Base-by-base conservation (phyloP, 441 rosid genomes). In the Bruguiera hainesii region DNA sequence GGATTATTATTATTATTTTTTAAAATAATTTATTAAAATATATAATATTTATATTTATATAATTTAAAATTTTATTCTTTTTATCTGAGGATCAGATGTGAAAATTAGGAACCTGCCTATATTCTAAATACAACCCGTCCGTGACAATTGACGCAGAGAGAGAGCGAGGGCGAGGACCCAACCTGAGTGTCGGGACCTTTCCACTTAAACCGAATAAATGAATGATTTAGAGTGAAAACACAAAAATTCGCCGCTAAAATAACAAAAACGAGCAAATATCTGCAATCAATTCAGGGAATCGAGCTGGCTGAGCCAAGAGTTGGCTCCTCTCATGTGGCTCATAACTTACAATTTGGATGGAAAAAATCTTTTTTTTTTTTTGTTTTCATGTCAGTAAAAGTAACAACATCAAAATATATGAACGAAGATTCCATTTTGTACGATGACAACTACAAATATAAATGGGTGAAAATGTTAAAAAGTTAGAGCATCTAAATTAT, bases 81-180 rank as follows among this genome's bases (percentile, higher is more conserved):
- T 20, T 20, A 20, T 20, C 20, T 20, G 20, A 20, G 20, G 20
- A 20, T 20, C 20, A 20, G 20, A 20, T 20, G 20, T 20, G 20
- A 20, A 20, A 20, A 20, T 20, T 20, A 20, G 20, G 20, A 20
- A 20, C 20, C 20, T 20, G 20, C 20, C 20, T 20, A 20, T 20
- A 20, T 20, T 20, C 20, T 20, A 20, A 20, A 20, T 20, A 20
- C 20, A 20, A 20, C 20, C 20, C 20, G 20, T 20, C 20, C 20
- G 20, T 20, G 20, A 20, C 20, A 20, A 20, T 20, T 25, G 66
- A 71, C 76, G 76, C 78, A 30, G 55, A 58, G 63, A 58, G 46
- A 52, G 74, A 68, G 23, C 0, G 48, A 78, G 64, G 75, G 56
- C 11, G 11, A 67, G 74, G 69, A 15, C 74, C 76, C 76, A 26